Percentiles rank a stretch among this genome's conserved stretches.
Evolutionary conservation across 768 basidiomycete genomes (phyloP).

Genomic region (Suillus hirtellus): DNA sequence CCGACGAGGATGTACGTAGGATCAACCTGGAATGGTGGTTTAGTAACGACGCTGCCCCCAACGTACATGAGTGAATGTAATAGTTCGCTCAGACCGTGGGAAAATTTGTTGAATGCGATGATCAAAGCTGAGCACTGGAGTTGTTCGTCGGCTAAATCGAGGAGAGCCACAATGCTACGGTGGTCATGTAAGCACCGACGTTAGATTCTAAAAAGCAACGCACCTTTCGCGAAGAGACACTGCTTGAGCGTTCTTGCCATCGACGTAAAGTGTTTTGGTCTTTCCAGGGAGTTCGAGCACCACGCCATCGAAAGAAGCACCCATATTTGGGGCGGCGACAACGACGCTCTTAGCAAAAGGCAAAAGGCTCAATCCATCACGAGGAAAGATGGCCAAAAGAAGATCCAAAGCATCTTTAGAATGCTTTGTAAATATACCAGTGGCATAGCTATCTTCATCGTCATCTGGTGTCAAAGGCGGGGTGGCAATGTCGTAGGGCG

Average conservation of each 20-base stretch:
- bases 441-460: slow-evolving; percentile 44
- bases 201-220: slow-evolving; percentile 16
- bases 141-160: slow-evolving; percentile 86
- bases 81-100: slow-evolving; percentile 67
- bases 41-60: slow-evolving; percentile 82
- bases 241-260: slow-evolving; percentile 77
- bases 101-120: slow-evolving; percentile 76
- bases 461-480: slow-evolving; percentile 82
- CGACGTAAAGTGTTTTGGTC: slow-evolving; percentile 79
- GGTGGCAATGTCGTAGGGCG: slow-evolving; percentile 51
- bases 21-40: slow-evolving; percentile 74
- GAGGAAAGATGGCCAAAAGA: slow-evolving; percentile 77
- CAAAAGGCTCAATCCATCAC: slow-evolving; percentile 63
- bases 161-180: slow-evolving; percentile 75
- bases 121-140: slow-evolving; percentile 76
- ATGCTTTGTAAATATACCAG: slow-evolving; percentile 45
- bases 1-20: slow-evolving; percentile 83
- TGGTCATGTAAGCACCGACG: slow-evolving; percentile 6
- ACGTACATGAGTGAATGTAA: slow-evolving; percentile 93
- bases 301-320: slow-evolving; percentile 72
- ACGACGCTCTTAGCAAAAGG: slow-evolving; percentile 75
- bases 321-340: slow-evolving; percentile 68
- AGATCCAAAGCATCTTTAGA: slow-evolving; percentile 72
- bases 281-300: slow-evolving; percentile 72
- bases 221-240: slow-evolving; percentile 86